Evolutionary conservation across 768 basidiomycete species (phyloP), one percentile per base, ranked within the genome.

Genomic region (Lactarius indigo): DNA sequence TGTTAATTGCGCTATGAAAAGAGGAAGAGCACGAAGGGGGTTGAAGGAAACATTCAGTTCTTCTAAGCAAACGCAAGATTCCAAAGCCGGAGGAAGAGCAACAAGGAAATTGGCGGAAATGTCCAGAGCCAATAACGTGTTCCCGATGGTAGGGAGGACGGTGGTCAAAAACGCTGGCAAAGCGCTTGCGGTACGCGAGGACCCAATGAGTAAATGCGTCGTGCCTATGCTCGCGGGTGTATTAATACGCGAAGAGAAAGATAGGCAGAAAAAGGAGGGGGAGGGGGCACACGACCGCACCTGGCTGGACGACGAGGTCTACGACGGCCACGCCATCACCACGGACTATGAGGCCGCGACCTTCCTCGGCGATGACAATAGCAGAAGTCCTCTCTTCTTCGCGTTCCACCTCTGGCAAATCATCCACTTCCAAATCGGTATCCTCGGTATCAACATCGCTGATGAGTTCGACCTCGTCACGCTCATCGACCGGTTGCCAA

Each of bases 31-130:
- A 55, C 92, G 87, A 31, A 98, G 82, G 8, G 92, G 91, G 75
- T 99, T 99, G 59, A 87, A 90, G 13, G 92, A 92, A 61, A 98
- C 83, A 74, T 98, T 96, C 55, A 99, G 83, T 76, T 99, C 97
- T 76, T 98, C 95, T 41, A 99, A 85, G 72, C 81, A 84, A 68
- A 82, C 80, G 74, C 96, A 97, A 17, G 85, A 78, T n/a, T 87
- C 87, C 55, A 99, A 84, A 20, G 88, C 85, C 23, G 90, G 88
- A 13, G 97, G 95, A 56, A 99, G 79, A 41, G 90, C 89, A 52
- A 86, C 85, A 57, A 96, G 83, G 72, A 90, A 90, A 76, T 96
- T 96, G 69, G 87, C 86, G 39, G 94, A 95, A 50, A 99, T 90
- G 77, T 99, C 97, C 55, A 98, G 85, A 12, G 92, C 94, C 64